These are phyloP conservation scores for Cutaneotrichosporon arboriforme DNA, from an alignment of 1,284 basidiomycete species.

Conservation along the genomic window DNA sequence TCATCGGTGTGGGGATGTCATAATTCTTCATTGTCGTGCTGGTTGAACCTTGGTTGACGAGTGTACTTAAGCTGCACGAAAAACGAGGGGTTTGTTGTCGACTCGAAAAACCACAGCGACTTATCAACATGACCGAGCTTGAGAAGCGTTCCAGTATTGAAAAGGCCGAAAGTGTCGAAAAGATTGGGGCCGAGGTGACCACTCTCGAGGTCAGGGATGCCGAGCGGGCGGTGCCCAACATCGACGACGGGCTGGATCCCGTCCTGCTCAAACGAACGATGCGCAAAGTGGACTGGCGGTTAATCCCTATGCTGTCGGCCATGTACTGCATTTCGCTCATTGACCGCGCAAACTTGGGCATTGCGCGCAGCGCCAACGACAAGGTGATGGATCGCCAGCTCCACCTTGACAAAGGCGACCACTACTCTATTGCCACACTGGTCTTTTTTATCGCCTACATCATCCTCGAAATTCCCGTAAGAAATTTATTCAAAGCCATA, in stretches of 20 bases:
- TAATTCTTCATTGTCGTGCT: too few species aligned
- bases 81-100: too few species aligned
- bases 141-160: too few species aligned
- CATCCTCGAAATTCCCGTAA: background rate
- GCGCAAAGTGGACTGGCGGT: conserved; percentile 19
- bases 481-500: background rate
- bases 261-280: conserved; percentile 5
- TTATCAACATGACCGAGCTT: too few species aligned
- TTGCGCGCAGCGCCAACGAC: conserved; percentile 12
- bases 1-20: too few species aligned
- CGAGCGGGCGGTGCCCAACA: background rate
- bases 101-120: too few species aligned
- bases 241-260: conserved; percentile 14
- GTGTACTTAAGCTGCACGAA: too few species aligned
- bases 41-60: too few species aligned
- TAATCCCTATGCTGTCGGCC: conserved; percentile 15
- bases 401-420: conserved; percentile 31
- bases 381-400: conserved; percentile 24
- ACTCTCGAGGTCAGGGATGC: too few species aligned
- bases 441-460: conserved; percentile 42
- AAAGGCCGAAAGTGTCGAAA: too few species aligned
- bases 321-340: conserved; percentile 19
- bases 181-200: too few species aligned
- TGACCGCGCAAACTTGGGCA: conserved; percentile 24
- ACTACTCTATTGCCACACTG: conserved; percentile 43